Evolutionary conservation across 75 land plant species (phyloP).

Genomic region (Cryptomeria japonica): DNA sequence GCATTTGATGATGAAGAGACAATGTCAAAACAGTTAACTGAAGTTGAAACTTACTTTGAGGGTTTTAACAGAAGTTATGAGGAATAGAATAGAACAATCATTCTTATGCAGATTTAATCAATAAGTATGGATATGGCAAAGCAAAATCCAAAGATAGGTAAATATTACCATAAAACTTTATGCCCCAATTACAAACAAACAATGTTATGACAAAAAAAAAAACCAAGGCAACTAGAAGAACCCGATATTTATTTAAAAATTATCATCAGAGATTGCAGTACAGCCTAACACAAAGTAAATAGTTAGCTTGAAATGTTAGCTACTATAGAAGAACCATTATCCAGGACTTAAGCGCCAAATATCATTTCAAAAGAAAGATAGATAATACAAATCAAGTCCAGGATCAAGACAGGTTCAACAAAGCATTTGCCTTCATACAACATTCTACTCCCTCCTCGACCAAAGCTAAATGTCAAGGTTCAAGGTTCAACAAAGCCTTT

Average conservation of each 20-base stretch:
- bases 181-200: not conserved
- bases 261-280: not conserved
- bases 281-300: not conserved
- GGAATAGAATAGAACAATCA: not conserved
- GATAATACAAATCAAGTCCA: not conserved
- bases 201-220: not conserved
- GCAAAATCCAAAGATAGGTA: not conserved
- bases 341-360: not conserved
- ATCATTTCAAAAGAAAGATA: not conserved
- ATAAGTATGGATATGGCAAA: not conserved
- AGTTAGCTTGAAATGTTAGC: not conserved
- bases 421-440: not conserved
- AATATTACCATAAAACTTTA: too few relatives aligned
- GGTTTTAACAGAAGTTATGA: not conserved
- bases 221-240: not conserved
- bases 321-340: not conserved
- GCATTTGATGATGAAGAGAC: not conserved
- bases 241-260: not conserved
- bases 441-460: not conserved
- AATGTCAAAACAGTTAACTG: not conserved
- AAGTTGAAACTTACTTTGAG: not conserved
- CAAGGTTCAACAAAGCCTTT: not conserved
- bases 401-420: not conserved
- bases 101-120: not conserved
- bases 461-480: too few relatives aligned